Percentiles rank a stretch among this genome's conserved stretches.
Conservation (phyloP, 306 rosid species). For the Crotalaria pallida region DNA sequence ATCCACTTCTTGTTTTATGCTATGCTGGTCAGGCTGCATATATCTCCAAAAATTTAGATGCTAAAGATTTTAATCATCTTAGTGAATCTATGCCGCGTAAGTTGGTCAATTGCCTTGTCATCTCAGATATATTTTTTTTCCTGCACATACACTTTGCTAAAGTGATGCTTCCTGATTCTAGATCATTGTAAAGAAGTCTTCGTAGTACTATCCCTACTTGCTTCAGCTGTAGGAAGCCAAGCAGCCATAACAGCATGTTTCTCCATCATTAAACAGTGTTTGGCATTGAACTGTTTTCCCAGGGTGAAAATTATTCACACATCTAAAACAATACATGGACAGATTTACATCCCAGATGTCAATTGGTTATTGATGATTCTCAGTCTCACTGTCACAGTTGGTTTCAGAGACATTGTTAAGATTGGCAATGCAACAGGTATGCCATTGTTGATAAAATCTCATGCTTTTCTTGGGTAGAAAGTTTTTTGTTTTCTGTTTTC, state of each 20-base stretch:
- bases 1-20: slow-evolving; percentile 64
- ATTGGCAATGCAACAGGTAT: slow-evolving; percentile 86
- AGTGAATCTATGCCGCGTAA: slow-evolving; percentile 62
- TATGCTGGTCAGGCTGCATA: slow-evolving; percentile 85
- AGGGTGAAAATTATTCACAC: slow-evolving; percentile 92
- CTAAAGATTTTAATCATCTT: slow-evolving; percentile 48
- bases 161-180: slow-evolving; percentile 28
- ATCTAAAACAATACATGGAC: slow-evolving; percentile 64
- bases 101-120: slow-evolving; percentile 11
- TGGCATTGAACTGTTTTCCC: slow-evolving; percentile 83
- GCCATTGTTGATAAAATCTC: not conserved
- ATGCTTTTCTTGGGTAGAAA: not conserved
- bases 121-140: not conserved
- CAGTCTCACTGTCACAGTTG: slow-evolving; percentile 61
- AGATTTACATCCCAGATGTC: slow-evolving; percentile 84
- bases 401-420: slow-evolving; percentile 55
- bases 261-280: slow-evolving; percentile 79
- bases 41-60: slow-evolving; percentile 49
- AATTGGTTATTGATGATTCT: slow-evolving; percentile 86
- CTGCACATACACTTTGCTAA: slow-evolving; percentile 7
- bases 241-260: slow-evolving; percentile 84
- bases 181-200: slow-evolving; percentile 41
- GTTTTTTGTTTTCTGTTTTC: not conserved
- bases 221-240: slow-evolving; percentile 90
- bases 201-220: slow-evolving; percentile 47